Evolutionary conservation across 306 rosid species (phyloP).

Genomic region (Lupinus albus): DNA sequence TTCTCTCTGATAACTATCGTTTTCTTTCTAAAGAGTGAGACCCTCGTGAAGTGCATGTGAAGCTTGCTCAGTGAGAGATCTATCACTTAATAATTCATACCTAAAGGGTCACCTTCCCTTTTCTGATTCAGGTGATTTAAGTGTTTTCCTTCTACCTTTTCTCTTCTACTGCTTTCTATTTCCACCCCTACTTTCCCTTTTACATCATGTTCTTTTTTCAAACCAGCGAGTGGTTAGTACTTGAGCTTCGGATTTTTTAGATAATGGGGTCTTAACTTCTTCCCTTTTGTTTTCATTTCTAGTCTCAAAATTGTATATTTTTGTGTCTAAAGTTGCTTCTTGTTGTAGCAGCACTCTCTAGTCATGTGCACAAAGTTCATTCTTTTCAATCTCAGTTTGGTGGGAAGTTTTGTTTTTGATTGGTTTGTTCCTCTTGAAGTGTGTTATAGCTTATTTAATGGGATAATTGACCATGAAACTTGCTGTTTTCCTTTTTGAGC

Average conservation of each 20-base stretch:
- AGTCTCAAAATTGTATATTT: slow-evolving; percentile 41
- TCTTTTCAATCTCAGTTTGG: slow-evolving; percentile 37
- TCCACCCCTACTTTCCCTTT: slow-evolving; percentile 28
- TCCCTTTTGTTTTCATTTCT: slow-evolving; percentile 40
- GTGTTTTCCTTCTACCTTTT: slow-evolving; percentile 38
- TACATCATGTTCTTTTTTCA: not conserved
- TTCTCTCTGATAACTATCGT: slow-evolving; percentile 43
- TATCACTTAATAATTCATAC: slow-evolving; percentile 50
- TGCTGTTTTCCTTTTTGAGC: slow-evolving; percentile 42
- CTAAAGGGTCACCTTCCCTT: slow-evolving; percentile 51
- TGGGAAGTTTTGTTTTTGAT: slow-evolving; percentile 40
- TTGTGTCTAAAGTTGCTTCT: slow-evolving; percentile 35
- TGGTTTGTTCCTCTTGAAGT: slow-evolving; percentile 28
- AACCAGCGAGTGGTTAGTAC: slow-evolving; percentile 1
- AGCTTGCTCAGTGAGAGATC: slow-evolving; percentile 68
- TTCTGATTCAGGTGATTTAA: slow-evolving; percentile 74
- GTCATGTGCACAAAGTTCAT: slow-evolving; percentile 36
- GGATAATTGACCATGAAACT: slow-evolving; percentile 47
- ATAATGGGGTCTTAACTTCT: slow-evolving; percentile 46
- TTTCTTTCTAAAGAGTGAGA: slow-evolving; percentile 45
- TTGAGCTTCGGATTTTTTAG: slow-evolving; percentile 35
- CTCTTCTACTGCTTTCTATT: not conserved
- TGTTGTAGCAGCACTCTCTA: slow-evolving; percentile 28
- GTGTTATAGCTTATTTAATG: slow-evolving; percentile 35
- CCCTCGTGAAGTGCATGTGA: slow-evolving; percentile 88